These are phyloP conservation scores for Pulveroboletus sp. DNA, from an alignment of 768 basidiomycete genomes.

Conservation along the genomic window DNA sequence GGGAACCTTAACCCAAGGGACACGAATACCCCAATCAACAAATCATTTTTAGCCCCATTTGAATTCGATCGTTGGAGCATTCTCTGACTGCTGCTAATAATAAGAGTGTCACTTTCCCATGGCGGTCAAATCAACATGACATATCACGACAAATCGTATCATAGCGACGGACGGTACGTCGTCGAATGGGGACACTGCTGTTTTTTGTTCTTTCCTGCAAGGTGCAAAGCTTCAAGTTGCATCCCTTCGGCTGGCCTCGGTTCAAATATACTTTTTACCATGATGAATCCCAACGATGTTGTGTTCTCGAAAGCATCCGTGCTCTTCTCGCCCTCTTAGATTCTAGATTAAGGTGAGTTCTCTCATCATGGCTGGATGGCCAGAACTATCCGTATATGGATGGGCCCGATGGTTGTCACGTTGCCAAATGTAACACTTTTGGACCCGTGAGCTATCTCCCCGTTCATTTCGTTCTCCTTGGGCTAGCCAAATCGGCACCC, in stretches of 20 bases:
- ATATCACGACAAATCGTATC: slow-evolving; percentile 17
- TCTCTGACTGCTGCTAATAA: slow-evolving; percentile 13
- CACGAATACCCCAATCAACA: slow-evolving; percentile 11
- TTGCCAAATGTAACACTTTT: neutral
- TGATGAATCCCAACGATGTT: slow-evolving; percentile 10
- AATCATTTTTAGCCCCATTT: slow-evolving; percentile 17
- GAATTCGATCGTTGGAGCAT: slow-evolving; percentile 7
- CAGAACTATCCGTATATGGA: slow-evolving; percentile 23
- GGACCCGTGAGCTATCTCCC: too few relatives aligned
- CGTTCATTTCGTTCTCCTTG: too few relatives aligned
- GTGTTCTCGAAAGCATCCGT: slow-evolving; percentile 9
- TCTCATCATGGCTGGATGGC: slow-evolving; percentile 1
- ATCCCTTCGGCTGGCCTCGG: neutral
- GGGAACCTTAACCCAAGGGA: slow-evolving; percentile 9
- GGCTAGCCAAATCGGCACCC: neutral
- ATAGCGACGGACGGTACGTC: slow-evolving; percentile 17
- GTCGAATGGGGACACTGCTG: neutral
- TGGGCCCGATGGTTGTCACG: slow-evolving; percentile 1
- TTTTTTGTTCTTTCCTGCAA: neutral
- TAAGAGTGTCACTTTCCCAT: slow-evolving; percentile 22
- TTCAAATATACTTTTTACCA: too few relatives aligned
- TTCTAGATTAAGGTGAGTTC: slow-evolving; percentile 8
- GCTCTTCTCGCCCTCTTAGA: slow-evolving; percentile 1
- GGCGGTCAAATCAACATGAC: slow-evolving; percentile 6
- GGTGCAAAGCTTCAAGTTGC: too few relatives aligned